A percentile compares a stretch with the other conserved stretches of the same genome.
Conservation (phyloP, 2,329 filamentous ascomycete species). For the Pyricularia sp. region DNA sequence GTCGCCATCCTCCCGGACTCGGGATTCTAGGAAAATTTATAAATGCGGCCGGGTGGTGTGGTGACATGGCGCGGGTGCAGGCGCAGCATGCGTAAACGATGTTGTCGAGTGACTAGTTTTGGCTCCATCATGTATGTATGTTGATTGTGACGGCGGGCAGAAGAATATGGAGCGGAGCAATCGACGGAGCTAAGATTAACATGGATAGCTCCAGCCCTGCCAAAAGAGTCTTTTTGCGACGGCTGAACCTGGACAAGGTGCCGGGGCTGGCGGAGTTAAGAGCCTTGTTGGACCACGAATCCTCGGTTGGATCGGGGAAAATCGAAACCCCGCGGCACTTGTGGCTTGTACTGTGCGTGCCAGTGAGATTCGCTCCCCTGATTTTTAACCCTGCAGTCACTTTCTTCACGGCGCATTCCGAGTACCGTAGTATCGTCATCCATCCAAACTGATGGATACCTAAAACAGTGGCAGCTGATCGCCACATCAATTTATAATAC, state of each 20-base stretch:
- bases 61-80: neutral
- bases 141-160: neutral
- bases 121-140: neutral
- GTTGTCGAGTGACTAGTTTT: neutral
- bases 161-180: neutral
- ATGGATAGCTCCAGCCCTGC: neutral
- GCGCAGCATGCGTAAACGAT: neutral
- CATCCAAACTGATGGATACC: no score
- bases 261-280: neutral
- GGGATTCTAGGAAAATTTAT: neutral
- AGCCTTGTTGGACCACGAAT: neutral
- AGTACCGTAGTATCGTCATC: neutral
- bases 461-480: no score
- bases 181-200: neutral
- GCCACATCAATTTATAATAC: no score
- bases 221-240: neutral
- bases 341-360: neutral
- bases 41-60: neutral
- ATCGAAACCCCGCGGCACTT: neutral
- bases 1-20: neutral
- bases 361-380: neutral
- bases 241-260: neutral
- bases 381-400: neutral
- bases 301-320: neutral
- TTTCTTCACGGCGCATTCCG: neutral